These are phyloP conservation scores for Ustilago lituana DNA, from an alignment of 1,284 basidiomycete genomes.

Conservation along the genomic window DNA sequence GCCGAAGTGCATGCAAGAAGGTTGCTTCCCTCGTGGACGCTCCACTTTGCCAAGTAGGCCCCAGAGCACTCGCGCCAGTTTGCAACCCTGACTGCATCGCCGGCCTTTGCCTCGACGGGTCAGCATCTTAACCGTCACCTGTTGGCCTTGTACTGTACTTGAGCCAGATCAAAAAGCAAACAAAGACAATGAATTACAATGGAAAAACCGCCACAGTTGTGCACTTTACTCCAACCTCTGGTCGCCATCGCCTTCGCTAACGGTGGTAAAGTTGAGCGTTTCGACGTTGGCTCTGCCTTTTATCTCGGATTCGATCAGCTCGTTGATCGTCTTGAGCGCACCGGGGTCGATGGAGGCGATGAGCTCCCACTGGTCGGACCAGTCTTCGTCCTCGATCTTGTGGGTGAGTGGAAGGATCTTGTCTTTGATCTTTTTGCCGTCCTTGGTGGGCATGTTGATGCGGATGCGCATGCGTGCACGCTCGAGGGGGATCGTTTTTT, in stretches of 20 bases:
- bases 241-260: conserved; percentile 60
- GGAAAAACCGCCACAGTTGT: not conserved
- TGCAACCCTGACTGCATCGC: no score
- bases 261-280: conserved; percentile 70
- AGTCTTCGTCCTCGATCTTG: conserved; percentile 85
- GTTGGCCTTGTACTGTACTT: no score
- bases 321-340: conserved; percentile 87
- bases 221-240: conserved; percentile 50
- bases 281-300: conserved; percentile 78
- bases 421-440: conserved; percentile 78
- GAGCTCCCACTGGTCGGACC: conserved; percentile 82
- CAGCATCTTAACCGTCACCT: no score
- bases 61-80: not conserved
- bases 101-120: no score
- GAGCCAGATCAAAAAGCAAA: no score
- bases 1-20: conserved; percentile 43
- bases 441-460: conserved; percentile 79
- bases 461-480: conserved; percentile 91
- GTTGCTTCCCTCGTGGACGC: conserved; percentile 56
- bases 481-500: conserved; percentile 86
- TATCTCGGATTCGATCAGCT: conserved; percentile 82
- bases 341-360: conserved; percentile 87
- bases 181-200: conserved; percentile 14
- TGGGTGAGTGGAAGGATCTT: conserved; percentile 79
- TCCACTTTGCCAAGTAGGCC: conserved; percentile 53